Percentiles rank a stretch among this genome's conserved stretches.
These are phyloP conservation scores for Diatrype stigma DNA, from an alignment of 2,329 filamentous ascomycete genomes.

Conservation along the genomic window DNA sequence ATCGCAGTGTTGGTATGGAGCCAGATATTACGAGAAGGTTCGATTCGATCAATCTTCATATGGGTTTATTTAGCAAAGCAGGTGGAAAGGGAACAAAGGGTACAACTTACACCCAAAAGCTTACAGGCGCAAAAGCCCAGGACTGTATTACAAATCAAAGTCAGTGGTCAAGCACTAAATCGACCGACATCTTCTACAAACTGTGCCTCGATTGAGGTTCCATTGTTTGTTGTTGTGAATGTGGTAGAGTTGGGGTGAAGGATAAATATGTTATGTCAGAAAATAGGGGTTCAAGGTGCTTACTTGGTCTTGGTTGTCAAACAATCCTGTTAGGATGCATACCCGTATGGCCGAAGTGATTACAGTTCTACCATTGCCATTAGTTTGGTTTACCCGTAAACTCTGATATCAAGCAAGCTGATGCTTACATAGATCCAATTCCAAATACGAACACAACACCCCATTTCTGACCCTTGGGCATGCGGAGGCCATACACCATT, in stretches of 20 bases:
- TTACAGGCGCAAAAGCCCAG: constrained; percentile 4
- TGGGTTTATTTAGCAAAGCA: neutral
- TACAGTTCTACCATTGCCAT: constrained; percentile 2
- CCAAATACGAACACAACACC: constrained; percentile 36
- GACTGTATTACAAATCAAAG: neutral
- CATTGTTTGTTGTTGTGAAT: neutral
- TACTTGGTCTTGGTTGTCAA: constrained; percentile 1
- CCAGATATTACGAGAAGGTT: constrained; percentile 27
- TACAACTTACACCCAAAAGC: constrained; percentile 7
- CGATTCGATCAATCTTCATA: constrained; percentile 20
- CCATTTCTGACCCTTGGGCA: constrained; percentile 37
- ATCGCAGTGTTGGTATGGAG: constrained; percentile 22
- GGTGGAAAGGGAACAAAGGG: neutral
- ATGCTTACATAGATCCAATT: constrained; percentile 33
- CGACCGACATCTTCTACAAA: too few relatives aligned
- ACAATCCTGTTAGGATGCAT: constrained; percentile 2
- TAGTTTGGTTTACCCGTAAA: too few relatives aligned
- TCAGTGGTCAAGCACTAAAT: neutral
- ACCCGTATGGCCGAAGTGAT: constrained; percentile 6
- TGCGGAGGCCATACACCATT: constrained; percentile 32
- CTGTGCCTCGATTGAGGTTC: too few relatives aligned
- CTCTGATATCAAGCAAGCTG: too few relatives aligned
- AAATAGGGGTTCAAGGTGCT: too few relatives aligned
- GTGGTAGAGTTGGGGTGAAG: neutral
- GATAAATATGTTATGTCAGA: too few relatives aligned